A percentile compares a stretch with the other conserved stretches of the same genome.
Evolutionary conservation across 371 early-diverging fungal species (phyloP).

Genomic region (Gilbertella persicaria): DNA sequence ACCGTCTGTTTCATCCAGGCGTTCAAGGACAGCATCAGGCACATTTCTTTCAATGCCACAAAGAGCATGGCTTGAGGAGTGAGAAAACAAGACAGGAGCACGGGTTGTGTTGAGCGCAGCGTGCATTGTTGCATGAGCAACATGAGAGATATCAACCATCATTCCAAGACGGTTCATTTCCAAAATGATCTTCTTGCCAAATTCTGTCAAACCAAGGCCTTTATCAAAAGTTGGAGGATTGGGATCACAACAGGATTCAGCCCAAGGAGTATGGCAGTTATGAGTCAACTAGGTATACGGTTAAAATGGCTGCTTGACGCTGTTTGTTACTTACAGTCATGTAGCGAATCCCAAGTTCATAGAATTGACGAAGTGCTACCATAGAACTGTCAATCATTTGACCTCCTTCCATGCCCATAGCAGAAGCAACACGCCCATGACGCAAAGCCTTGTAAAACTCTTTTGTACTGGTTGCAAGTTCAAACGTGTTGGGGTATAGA

Average conservation of each 20-base stretch:
- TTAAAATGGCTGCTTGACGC: background rate
- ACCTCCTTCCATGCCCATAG: constrained; percentile 71
- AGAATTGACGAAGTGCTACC: constrained; percentile 55
- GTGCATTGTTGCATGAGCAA: constrained; percentile 63
- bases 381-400: constrained; percentile 67
- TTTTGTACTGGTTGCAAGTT: constrained; percentile 43
- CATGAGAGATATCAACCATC: constrained; percentile 72
- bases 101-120: constrained; percentile 52
- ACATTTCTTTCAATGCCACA: constrained; percentile 64
- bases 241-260: constrained; percentile 58
- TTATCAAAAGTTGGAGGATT: constrained; percentile 47
- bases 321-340: constrained; percentile 53
- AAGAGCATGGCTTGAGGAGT: constrained; percentile 57
- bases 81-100: constrained; percentile 70
- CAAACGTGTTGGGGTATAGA: constrained; percentile 54
- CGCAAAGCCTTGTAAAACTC: constrained; percentile 49
- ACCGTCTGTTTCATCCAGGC: constrained; percentile 58
- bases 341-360: constrained; percentile 65
- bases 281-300: constrained; percentile 59
- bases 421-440: constrained; percentile 54
- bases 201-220: constrained; percentile 55
- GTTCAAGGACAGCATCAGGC: constrained; percentile 60
- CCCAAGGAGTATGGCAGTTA: constrained; percentile 71
- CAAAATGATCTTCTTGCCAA: constrained; percentile 53
- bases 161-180: constrained; percentile 77